Base-by-base conservation (phyloP, 139 green algal species). In the Coccomyxa sp. region DNA sequence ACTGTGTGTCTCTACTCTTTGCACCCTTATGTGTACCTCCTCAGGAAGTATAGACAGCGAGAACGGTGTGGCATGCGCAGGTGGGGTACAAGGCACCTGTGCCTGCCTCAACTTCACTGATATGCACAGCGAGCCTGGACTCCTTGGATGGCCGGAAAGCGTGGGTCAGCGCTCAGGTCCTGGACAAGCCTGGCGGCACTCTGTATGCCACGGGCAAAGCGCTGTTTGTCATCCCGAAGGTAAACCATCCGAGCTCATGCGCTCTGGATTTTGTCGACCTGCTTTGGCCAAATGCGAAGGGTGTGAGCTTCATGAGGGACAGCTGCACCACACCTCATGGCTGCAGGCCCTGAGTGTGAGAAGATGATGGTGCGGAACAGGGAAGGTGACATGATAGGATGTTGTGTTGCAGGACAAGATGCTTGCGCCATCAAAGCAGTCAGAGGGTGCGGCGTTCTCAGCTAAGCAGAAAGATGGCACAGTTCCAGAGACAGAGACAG, bases 111-210 rank as follows among this genome's bases (percentile, higher is more conserved):
- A 64, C 58, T 16, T 39, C 78, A 5, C 50, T 88, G 14, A 54
- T 83, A 4, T 90, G 86, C 81, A 84, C 74, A 3, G 79, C 83
- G 0, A 36, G 41, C 2, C 64, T 90, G 54, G 38, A 82, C 10
- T 76, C 37, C 12, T 70, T 84, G 33, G 85, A 84, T 27, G 84
- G 89, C 50, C 88, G 89, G 69, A 93, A 91, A 70, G 64, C 74
- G n/a, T 89, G 80, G 80, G 71, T 79, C 24, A 33, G 24, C 8
- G 83, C 83, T 0, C 70, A 81, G 18, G 72, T 89, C 34, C 33
- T 40, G 24, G 82, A 88, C 73, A 70, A 64, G 6, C 85, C 85
- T 8, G 83, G 80, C 5, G 85, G 85, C 37, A 50, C 31, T 0
- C 31, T 83, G 39, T 89, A 81, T 79, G 85, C 85, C 3, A n/a